Percentiles rank a stretch among this genome's conserved stretches.
phyloP scores from a whole-genome alignment of 768 basidiomycete genomes.

The Kwoniella bestiolae region DNA sequence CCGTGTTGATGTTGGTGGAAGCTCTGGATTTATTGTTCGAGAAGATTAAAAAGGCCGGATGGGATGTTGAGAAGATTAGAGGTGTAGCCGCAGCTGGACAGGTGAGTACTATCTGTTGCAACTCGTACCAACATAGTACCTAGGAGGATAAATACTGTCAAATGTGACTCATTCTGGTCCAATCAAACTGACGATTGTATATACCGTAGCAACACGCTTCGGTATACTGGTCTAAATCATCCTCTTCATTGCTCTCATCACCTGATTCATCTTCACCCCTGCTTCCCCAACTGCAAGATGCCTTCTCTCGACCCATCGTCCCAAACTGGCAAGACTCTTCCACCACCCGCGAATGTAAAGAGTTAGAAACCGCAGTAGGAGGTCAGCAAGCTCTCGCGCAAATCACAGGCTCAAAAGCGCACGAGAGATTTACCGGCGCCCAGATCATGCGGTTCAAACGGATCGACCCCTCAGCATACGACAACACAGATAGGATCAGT shows the following conservation, averaged over 20 bases:
- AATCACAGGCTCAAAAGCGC: constrained; percentile 78
- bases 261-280: constrained; percentile 65
- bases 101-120: constrained; percentile 27
- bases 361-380: constrained; percentile 70
- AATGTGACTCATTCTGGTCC: constrained; percentile 59
- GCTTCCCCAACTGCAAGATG: constrained; percentile 67
- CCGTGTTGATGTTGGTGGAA: constrained; percentile 82
- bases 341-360: constrained; percentile 73
- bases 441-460: constrained; percentile 74
- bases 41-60: constrained; percentile 43
- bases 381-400: constrained; percentile 74
- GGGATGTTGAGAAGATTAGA: constrained; percentile 35
- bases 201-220: constrained; percentile 73
- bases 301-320: constrained; percentile 70
- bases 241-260: constrained; percentile 63
- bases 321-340: constrained; percentile 95
- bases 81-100: constrained; percentile 45
- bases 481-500: constrained; percentile 69
- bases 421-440: constrained; percentile 84
- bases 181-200: too few species aligned
- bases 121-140: constrained; percentile 64
- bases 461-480: constrained; percentile 58
- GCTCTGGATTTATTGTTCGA: constrained; percentile 78
- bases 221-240: constrained; percentile 74
- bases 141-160: too few species aligned